These are phyloP conservation scores for Smittium culicis DNA, from an alignment of 371 early-diverging fungal genomes.

Conservation along the genomic window DNA sequence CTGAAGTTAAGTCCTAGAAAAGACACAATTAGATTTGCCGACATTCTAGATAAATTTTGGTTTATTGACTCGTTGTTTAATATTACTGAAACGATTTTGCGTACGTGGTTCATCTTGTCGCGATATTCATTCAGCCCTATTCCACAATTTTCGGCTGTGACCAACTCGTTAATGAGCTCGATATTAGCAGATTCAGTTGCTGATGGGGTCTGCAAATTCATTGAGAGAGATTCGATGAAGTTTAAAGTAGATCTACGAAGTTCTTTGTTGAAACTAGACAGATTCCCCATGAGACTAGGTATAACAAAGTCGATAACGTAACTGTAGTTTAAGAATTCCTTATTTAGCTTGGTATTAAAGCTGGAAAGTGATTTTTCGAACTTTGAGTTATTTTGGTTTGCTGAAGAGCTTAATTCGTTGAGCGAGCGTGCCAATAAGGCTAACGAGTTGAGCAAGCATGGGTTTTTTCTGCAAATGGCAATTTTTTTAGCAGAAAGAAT, in stretches of 20 bases:
- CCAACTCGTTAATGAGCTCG: not conserved
- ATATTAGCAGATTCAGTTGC: not conserved
- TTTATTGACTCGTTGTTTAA: not conserved
- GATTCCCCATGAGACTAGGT: not conserved
- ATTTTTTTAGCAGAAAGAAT: not conserved
- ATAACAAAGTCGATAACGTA: not conserved
- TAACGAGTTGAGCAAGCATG: not conserved
- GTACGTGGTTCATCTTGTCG: conserved; percentile 61
- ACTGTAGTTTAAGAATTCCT: not conserved
- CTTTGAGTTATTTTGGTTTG: not conserved
- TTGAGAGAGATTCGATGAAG: not conserved
- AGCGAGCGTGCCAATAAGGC: not conserved
- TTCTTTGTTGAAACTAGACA: not conserved
- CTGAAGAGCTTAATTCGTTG: not conserved
- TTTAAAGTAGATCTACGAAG: not conserved
- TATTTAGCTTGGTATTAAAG: not conserved
- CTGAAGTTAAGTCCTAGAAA: conserved; percentile 1
- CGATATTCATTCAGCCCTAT: conserved; percentile 49
- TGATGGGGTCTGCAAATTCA: not conserved
- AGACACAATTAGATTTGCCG: conserved; percentile 2
- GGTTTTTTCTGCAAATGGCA: not conserved
- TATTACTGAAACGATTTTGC: conserved; percentile 44
- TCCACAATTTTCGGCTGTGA: conserved; percentile 38
- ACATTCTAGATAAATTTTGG: conserved; percentile 3
- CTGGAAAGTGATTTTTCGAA: not conserved